phyloP scores from a whole-genome alignment of 179 eudicot genomes.

The Spergularia azorica region DNA sequence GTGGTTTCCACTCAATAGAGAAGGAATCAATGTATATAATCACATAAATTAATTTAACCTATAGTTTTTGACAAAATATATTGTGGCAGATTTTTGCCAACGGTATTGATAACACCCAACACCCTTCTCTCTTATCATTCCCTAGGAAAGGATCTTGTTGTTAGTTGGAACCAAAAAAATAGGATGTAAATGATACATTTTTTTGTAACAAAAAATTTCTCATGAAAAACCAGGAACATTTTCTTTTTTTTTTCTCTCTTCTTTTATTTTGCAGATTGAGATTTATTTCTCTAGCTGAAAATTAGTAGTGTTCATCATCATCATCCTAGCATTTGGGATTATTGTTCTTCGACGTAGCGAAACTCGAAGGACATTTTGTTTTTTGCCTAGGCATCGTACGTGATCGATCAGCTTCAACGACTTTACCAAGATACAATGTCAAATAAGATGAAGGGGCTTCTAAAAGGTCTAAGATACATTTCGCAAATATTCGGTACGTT shows the following conservation, averaged over 20 bases:
- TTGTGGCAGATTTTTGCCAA: conserved; percentile 18
- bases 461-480: conserved; percentile 44
- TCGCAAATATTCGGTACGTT: conserved; percentile 40
- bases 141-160: background rate
- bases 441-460: conserved; percentile 37
- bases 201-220: background rate
- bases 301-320: background rate
- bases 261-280: conserved; percentile 19
- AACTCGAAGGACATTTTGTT: conserved; percentile 1
- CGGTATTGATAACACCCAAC: conserved; percentile 17
- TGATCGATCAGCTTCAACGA: background rate
- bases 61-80: conserved; percentile 22
- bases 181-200: background rate
- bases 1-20: conserved; percentile 31
- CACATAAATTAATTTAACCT: background rate
- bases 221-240: conserved; percentile 7
- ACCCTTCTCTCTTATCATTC: conserved; percentile 5
- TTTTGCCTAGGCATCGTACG: background rate
- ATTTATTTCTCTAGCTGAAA: too few species aligned
- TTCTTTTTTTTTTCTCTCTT: background rate
- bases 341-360: conserved; percentile 10
- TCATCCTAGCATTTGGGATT: too few species aligned
- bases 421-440: conserved; percentile 6
- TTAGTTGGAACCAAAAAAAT: conserved; percentile 21
- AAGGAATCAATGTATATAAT: conserved; percentile 16